Evolutionary conservation across 805 yeast species (phyloP), one percentile per base, ranked within the genome.

Genomic region (Saturnispora mendoncae): DNA sequence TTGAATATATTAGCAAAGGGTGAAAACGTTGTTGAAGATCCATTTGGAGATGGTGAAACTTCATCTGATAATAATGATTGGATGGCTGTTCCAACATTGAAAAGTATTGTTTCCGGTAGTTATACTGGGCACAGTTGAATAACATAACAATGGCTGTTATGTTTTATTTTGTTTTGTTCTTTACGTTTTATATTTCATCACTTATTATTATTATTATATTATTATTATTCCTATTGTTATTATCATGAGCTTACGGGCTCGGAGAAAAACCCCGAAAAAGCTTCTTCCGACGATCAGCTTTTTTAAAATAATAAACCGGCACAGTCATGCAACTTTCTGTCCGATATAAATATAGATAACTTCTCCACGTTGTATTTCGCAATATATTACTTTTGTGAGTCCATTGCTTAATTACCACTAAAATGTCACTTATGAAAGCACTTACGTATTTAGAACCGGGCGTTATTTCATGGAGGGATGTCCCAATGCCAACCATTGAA

Each of bases 81-180:
- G 58, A 41, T 39, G 14, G 60, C 54, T 29, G 63, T 71, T 33
- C 72, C 76, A 20, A 64, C 69, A 32, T 54, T 66, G 34, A 65
- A 70, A 47, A 72, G 71, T 42, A 55, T 71, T 44, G 64, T 71
- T 33, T 71, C 72, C 39, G 78, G 78, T 13, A 67, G 61, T 49
- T 73, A 72, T 55, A 62, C 67, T 26, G 70, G 72, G 8, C 71
- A 65, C 50, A 42, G 43, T 13, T 55, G 36, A 42, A 17, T 25
- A 23, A 14, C 15, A 17, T 23, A 18, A 15, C 31, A 17, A 14
- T 35, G n/a, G n/a, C n/a, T n/a, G n/a, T n/a, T n/a, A n/a, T n/a
- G n/a, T n/a, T n/a, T 41, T 32, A 13, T 8, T 13, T 20, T 21
- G 27, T 8, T 21, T 26, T 25, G 25, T 36, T 31, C 33, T 23